Conservation (phyloP, 192 early-diverging fungal species). For the Chytriomyces hyalinus region DNA sequence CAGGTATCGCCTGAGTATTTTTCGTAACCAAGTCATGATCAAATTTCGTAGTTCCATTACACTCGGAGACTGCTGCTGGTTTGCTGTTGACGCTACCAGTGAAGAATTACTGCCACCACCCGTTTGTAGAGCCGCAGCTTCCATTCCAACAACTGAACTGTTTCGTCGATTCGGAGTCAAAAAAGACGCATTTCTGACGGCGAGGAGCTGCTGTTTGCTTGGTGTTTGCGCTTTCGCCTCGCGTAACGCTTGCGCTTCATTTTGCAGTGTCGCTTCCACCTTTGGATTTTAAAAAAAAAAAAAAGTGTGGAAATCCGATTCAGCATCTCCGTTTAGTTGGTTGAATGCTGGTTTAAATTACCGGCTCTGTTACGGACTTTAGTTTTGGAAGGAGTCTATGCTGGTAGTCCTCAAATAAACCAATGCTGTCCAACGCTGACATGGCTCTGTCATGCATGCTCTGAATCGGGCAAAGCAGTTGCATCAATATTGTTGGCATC, state of each 20-base stretch:
- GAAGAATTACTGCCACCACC: too few relatives aligned
- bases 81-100: not conserved
- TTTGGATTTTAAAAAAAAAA: not conserved
- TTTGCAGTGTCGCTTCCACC: not conserved
- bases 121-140: too few relatives aligned
- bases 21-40: conserved; percentile 44
- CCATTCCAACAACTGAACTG: too few relatives aligned
- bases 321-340: too few relatives aligned
- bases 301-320: too few relatives aligned
- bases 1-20: conserved; percentile 39
- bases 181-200: not conserved
- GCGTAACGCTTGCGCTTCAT: not conserved
- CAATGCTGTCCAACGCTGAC: not conserved
- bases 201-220: not conserved
- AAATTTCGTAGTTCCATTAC: conserved; percentile 28
- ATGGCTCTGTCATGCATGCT: not conserved
- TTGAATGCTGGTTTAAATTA: not conserved
- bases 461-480: conserved; percentile 34
- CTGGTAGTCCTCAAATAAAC: conserved; percentile 6
- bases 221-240: not conserved
- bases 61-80: not conserved
- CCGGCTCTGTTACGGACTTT: not conserved
- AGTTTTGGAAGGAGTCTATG: conserved; percentile 1
- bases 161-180: not conserved
- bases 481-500: conserved; percentile 46